A percentile compares a stretch with the other conserved stretches of the same genome.
Conservation (phyloP, 2,329 filamentous ascomycete species). For the Penicillium sp. region DNA sequence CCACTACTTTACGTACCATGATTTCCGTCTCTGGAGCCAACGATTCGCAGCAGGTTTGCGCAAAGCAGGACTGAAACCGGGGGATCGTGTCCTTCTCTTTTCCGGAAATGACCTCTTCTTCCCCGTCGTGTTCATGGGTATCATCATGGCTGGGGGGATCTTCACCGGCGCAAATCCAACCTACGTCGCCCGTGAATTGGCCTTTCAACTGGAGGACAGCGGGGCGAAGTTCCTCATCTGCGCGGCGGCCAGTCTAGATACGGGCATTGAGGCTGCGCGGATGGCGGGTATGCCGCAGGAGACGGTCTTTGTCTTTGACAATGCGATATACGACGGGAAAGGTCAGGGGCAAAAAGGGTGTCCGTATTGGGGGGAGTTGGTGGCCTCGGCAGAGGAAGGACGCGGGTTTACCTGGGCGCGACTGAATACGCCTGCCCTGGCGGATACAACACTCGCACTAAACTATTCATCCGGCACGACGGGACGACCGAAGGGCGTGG, state of each 20-base stretch:
- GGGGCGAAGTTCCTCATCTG: constrained; percentile 67
- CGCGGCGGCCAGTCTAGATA: constrained; percentile 61
- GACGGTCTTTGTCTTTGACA: constrained; percentile 69
- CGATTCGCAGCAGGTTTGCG: constrained; percentile 70
- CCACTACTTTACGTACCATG: constrained; percentile 65
- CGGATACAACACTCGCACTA: constrained; percentile 58
- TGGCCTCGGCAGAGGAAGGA: constrained; percentile 58
- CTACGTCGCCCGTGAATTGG: constrained; percentile 71
- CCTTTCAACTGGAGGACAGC: constrained; percentile 74
- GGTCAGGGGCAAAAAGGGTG: constrained; percentile 48
- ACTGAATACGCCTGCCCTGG: constrained; percentile 46
- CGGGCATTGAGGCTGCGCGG: constrained; percentile 67
- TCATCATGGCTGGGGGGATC: constrained; percentile 75
- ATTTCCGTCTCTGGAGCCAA: constrained; percentile 72
- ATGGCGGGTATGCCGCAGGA: constrained; percentile 58
- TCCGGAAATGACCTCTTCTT: constrained; percentile 75
- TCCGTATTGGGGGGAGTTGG: constrained; percentile 66
- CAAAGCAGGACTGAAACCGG: constrained; percentile 64
- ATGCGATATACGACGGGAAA: constrained; percentile 52
- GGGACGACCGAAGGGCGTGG: constrained; percentile 80
- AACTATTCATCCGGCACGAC: constrained; percentile 79
- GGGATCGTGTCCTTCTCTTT: constrained; percentile 74
- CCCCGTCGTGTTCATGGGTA: constrained; percentile 70
- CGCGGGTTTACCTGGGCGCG: constrained; percentile 64
- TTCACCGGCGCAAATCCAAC: constrained; percentile 76